phyloP scores from a whole-genome alignment of 2,329 filamentous ascomycete species.

The Colletotrichum sp. region DNA sequence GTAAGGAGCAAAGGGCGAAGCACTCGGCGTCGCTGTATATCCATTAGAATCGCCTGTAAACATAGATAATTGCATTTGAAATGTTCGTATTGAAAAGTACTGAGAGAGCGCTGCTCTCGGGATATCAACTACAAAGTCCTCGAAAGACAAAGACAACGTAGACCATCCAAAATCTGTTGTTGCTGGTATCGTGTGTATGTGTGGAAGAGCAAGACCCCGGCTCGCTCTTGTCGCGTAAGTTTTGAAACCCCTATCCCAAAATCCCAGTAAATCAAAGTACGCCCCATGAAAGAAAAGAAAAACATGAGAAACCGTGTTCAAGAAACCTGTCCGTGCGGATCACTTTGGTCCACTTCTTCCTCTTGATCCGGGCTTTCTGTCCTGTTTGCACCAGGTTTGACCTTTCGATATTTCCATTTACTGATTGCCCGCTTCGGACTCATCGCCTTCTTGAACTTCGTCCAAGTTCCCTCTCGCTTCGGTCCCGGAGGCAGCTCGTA shows the following conservation, averaged over 20 bases:
- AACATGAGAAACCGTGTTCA: neutral
- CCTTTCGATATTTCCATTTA: conserved; percentile 17
- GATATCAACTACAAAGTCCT: neutral
- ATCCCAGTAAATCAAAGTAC: neutral
- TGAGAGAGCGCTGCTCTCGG: neutral
- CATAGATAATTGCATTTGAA: neutral
- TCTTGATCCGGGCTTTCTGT: conserved; percentile 2
- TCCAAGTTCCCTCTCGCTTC: conserved; percentile 11
- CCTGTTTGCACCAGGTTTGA: neutral
- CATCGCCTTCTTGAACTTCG: conserved; percentile 18
- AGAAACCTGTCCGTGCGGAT: neutral
- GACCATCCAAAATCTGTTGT: neutral
- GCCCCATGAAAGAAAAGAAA: neutral
- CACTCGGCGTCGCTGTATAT: neutral
- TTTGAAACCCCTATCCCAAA: neutral
- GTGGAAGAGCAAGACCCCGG: neutral
- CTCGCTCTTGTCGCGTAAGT: neutral
- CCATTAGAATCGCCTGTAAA: neutral
- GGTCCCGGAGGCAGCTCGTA: conserved; percentile 2
- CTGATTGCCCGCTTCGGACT: conserved; percentile 14
- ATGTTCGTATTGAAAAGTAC: neutral
- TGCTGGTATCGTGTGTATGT: neutral
- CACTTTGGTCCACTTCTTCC: neutral
- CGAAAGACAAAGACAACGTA: neutral
- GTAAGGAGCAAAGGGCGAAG: neutral